Conservation (phyloP, 805 yeast genomes). For the Myxozyma neglecta region DNA sequence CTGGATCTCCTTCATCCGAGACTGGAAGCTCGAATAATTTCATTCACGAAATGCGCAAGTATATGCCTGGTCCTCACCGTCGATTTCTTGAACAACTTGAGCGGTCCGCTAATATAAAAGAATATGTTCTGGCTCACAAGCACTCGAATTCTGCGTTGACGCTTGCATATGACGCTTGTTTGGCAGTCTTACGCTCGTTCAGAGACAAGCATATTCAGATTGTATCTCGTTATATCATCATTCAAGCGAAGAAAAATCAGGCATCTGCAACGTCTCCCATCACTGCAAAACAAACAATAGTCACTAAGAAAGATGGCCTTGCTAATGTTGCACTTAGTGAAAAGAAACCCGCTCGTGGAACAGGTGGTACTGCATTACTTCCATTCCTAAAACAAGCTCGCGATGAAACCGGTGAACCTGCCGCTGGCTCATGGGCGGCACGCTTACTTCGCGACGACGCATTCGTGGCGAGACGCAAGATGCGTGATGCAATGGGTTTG, state of each 20-base stretch:
- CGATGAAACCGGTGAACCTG: slow-evolving; percentile 92
- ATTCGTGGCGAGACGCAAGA: slow-evolving; percentile 10
- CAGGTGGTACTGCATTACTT: slow-evolving; percentile 90
- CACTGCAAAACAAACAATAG: background rate
- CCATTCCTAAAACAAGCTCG: slow-evolving; percentile 94
- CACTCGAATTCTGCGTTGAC: slow-evolving; percentile 54
- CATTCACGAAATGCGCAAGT: slow-evolving; percentile 77
- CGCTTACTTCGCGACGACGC: slow-evolving; percentile 44
- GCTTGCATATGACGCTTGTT: slow-evolving; percentile 79
- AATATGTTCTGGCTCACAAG: slow-evolving; percentile 54
- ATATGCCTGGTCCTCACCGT: slow-evolving; percentile 88
- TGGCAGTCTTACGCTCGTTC: slow-evolving; percentile 83
- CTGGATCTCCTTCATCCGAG: slow-evolving; percentile 47
- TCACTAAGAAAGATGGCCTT: slow-evolving; percentile 52
- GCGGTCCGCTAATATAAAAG: slow-evolving; percentile 58
- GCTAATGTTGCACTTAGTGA: slow-evolving; percentile 46
- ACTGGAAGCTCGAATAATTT: slow-evolving; percentile 46
- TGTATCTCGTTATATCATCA: slow-evolving; percentile 79
- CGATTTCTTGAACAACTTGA: slow-evolving; percentile 66
- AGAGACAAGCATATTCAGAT: slow-evolving; percentile 92
- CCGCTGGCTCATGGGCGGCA: slow-evolving; percentile 91
- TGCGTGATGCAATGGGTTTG: slow-evolving; percentile 18
- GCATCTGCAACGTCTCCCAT: slow-evolving; percentile 5
- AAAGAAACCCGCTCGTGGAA: slow-evolving; percentile 67
- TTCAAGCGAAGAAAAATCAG: slow-evolving; percentile 58